Conservation (phyloP, 495 filamentous ascomycete genomes). For the Xylaria acuta region DNA sequence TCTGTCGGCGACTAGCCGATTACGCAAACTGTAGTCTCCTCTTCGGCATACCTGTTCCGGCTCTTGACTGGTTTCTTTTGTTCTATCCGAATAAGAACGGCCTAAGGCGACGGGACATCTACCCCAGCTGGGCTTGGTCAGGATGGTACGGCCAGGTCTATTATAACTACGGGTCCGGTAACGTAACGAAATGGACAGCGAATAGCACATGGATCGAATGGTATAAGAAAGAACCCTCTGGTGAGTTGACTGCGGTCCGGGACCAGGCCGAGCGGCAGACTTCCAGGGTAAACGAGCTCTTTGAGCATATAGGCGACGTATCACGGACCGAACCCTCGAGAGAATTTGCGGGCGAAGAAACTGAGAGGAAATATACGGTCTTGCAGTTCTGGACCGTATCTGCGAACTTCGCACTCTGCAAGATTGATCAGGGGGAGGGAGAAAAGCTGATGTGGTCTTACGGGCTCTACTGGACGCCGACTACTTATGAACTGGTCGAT, state of each 20-base stretch:
- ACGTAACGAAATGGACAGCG: conserved; percentile 19
- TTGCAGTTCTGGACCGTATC: conserved; percentile 26
- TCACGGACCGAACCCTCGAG: conserved; percentile 17
- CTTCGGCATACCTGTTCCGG: conserved; percentile 21
- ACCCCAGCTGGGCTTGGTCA: conserved; percentile 27
- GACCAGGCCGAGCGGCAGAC: not conserved
- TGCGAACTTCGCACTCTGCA: conserved; percentile 16
- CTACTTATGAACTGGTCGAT: conserved; percentile 17
- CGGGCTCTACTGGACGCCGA: conserved; percentile 21
- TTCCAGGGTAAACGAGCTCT: conserved; percentile 24
- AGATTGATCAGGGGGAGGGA: conserved; percentile 18
- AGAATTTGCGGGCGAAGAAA: not conserved
- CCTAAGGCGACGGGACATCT: conserved; percentile 10
- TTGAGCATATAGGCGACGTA: conserved; percentile 19
- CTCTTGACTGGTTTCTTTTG: conserved; percentile 25
- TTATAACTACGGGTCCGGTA: conserved; percentile 22
- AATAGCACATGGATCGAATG: conserved; percentile 25
- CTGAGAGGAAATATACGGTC: not conserved
- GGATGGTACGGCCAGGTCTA: conserved; percentile 24
- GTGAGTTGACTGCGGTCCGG: conserved; percentile 4
- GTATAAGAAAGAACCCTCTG: conserved; percentile 19
- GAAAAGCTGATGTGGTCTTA: conserved; percentile 23
- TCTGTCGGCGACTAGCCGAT: conserved; percentile 24
- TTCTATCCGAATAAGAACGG: conserved; percentile 24
- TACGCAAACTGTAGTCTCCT: conserved; percentile 24